phyloP scores from a whole-genome alignment of 495 filamentous ascomycete species.

The Entonaema liquescens region DNA sequence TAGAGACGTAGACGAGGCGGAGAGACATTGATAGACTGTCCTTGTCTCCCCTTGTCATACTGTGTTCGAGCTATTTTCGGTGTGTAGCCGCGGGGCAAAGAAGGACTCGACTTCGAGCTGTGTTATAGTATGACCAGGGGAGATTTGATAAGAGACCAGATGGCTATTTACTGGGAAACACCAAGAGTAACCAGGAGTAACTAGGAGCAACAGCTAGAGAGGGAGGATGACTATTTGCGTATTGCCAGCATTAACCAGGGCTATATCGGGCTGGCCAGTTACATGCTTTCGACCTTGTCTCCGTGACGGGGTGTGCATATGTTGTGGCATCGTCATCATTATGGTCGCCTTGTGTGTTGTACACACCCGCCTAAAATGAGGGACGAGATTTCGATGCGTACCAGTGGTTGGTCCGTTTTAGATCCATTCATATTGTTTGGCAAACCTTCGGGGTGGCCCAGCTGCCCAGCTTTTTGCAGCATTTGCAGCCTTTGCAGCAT shows the following conservation, averaged over 20 bases:
- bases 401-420: conserved; percentile 21
- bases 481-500: not conserved
- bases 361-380: conserved; percentile 36
- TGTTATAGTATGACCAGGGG: conserved; percentile 22
- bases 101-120: conserved; percentile 41
- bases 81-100: conserved; percentile 37
- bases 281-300: conserved; percentile 21
- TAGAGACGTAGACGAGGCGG: not conserved
- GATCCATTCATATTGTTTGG: conserved; percentile 14
- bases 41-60: conserved; percentile 24
- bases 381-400: conserved; percentile 24
- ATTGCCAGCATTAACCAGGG: conserved; percentile 5
- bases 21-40: conserved; percentile 8
- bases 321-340: conserved; percentile 33
- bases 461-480: not conserved
- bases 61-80: conserved; percentile 36
- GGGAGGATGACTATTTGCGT: conserved; percentile 18
- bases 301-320: conserved; percentile 25
- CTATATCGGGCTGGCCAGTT: conserved; percentile 10
- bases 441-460: conserved; percentile 16
- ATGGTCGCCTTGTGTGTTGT: conserved; percentile 39
- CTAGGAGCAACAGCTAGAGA: not conserved
- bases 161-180: not conserved
- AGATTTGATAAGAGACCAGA: not conserved
- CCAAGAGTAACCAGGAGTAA: not conserved